Evolutionary conservation across 2,329 filamentous ascomycete genomes (phyloP).

Genomic region (Penicillium italicum): DNA sequence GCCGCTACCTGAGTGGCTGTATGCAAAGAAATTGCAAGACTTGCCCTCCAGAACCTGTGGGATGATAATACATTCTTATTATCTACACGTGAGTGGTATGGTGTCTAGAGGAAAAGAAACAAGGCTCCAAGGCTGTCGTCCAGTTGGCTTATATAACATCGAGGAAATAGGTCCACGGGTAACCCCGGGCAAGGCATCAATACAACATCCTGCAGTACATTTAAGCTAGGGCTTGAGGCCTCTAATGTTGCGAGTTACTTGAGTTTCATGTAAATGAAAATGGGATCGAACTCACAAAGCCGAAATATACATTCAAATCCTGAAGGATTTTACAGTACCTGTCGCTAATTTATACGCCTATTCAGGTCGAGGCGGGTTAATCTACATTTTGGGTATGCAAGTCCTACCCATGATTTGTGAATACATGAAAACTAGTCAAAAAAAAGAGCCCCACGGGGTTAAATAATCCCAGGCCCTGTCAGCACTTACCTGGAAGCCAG

Average conservation of each 20-base stretch:
- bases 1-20: conserved; percentile 44
- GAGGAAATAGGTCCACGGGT: too few species aligned
- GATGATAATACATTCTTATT: conserved; percentile 16
- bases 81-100: not conserved
- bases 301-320: not conserved
- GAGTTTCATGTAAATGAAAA: not conserved
- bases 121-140: too few species aligned
- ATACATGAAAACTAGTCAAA: not conserved
- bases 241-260: not conserved
- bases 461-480: conserved; percentile 10
- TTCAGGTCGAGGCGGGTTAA: not conserved
- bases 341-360: not conserved
- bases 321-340: not conserved
- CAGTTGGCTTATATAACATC: not conserved
- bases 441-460: conserved; percentile 2
- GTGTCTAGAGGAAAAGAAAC: not conserved
- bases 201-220: not conserved
- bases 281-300: not conserved
- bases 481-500: conserved; percentile 11
- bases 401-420: not conserved
- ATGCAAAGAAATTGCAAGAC: conserved; percentile 45
- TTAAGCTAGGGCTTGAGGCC: not conserved
- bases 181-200: not conserved
- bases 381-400: not conserved
- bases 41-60: conserved; percentile 34